Evolutionary conservation across 768 basidiomycete species (phyloP), one percentile per base, ranked within the genome.

Genomic region (Mycena amicta): DNA sequence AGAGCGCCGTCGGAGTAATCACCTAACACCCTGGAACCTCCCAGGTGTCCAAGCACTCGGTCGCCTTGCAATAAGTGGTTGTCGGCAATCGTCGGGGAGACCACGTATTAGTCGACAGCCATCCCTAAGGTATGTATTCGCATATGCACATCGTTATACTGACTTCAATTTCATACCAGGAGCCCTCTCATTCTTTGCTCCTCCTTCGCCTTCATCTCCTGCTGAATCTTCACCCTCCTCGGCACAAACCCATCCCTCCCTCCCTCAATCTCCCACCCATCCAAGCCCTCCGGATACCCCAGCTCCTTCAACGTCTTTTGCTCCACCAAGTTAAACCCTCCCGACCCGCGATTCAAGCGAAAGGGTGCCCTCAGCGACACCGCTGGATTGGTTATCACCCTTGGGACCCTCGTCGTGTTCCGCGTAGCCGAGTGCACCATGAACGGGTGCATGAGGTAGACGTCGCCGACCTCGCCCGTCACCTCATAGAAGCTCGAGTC

Each of bases 371-470:
- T 77, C 51, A 86, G 71, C 33, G 78, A 71, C 5, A 86, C 84
- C 3, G 85, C 84, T 53, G 86, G 86, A 62, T 88, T 88, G 43
- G 85, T 86, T 67, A 88, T 88, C 53, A 88, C 74, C 59, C 85
- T 75, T 25, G 81, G 83, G 20, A 77, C 70, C 25, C 86, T 80
- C 39, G 80, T 71, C 62, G 81, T 73, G 66, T 87, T 88, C 68
- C 80, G 83, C 29, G 83, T 82, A 12, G 85, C 85, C 13, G 84
- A 82, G 64, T 87, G 87, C 61, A 86, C 68, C 83, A 87, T 87
- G 50, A 87, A 69, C 15, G 85, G 83, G 69, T 87, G 84, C 72
- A 86, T 72, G 39, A 87, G 74, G 22, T 86, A 79, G 15, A 87
- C 85, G 66, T 87, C 86, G n/a, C 85, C 86, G 41, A 80, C 68